Base-by-base conservation (phyloP, 75 land plant species). In the Cunninghamia lanceolata region DNA sequence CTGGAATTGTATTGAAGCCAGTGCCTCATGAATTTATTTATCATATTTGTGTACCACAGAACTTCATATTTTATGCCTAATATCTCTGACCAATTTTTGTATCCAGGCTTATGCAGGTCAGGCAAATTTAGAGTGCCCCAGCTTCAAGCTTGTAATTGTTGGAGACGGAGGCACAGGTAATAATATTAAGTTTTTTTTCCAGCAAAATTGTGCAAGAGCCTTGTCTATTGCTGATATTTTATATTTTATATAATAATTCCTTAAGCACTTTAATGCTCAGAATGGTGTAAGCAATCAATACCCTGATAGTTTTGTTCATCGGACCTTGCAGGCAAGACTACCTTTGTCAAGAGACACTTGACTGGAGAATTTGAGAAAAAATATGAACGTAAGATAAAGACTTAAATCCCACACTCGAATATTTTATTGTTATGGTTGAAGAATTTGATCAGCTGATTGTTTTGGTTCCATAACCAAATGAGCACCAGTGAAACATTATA, bases 331-430 rank as follows among this genome's bases (percentile, higher is more conserved):
- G 96, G 96, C 15, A 94, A 94, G 43, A 94, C 96, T 25, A 94
- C 96, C 9, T 94, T 94, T 84, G 96, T 93, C n/a, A 94, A 94
- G 85, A 89, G 96, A 78, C 96, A 94, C 89, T 89, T 94, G 10
- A 94, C 96, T 63, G 96, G 96, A 1, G 96, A 94, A 79, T 94
- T 94, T 59, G 96, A 94, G 90, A 94, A 93, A 90, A 94, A 92
- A 92, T 94, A 94, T 84, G 96, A 94, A 70, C 96, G 96, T 94
- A 89, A 90, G 94, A 75, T 38, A 66, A 28, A n/a, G 4, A 3
- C 8, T 43, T 14, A 38, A 9, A 19, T 3, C 15, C n/a, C 32
- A 80, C 34, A 34, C 15, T 73, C 13, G 36, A 32, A 10, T 34
- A 34, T 3, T 34, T 13, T 70, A 30, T 30, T 70, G 34, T 70